phyloP scores from a whole-genome alignment of 306 rosid species.

The Cucurbita ficifolia region DNA sequence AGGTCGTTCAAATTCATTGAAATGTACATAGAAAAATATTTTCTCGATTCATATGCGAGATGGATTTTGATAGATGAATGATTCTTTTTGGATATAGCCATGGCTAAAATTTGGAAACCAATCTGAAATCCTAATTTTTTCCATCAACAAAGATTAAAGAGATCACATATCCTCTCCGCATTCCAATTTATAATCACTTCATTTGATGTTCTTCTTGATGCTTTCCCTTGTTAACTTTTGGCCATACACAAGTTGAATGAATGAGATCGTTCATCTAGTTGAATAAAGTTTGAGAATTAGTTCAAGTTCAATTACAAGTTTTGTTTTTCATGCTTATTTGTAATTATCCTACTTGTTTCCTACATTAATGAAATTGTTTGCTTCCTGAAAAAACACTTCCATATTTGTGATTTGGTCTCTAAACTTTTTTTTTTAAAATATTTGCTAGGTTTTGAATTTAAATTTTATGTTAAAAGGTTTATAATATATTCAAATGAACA shows the following conservation, averaged over 20 bases:
- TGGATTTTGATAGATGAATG: neutral
- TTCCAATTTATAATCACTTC: neutral
- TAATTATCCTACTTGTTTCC: no score
- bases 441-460: no score
- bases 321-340: no score
- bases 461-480: no score
- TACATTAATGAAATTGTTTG: no score
- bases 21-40: no score
- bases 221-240: neutral
- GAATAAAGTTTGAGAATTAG: neutral
- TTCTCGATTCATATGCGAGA: neutral
- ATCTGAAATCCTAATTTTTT: neutral
- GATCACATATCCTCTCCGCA: neutral
- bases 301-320: neutral
- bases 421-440: no score
- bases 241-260: neutral
- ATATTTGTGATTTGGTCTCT: no score
- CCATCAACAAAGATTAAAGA: neutral
- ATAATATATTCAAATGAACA: no score
- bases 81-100: neutral
- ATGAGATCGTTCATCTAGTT: neutral
- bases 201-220: neutral
- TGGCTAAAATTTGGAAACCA: neutral
- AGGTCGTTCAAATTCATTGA: neutral
- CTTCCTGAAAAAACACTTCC: no score